Evolutionary conservation across 2,329 filamentous ascomycete genomes (phyloP).

Genomic region (Colletotrichum simmondsii): DNA sequence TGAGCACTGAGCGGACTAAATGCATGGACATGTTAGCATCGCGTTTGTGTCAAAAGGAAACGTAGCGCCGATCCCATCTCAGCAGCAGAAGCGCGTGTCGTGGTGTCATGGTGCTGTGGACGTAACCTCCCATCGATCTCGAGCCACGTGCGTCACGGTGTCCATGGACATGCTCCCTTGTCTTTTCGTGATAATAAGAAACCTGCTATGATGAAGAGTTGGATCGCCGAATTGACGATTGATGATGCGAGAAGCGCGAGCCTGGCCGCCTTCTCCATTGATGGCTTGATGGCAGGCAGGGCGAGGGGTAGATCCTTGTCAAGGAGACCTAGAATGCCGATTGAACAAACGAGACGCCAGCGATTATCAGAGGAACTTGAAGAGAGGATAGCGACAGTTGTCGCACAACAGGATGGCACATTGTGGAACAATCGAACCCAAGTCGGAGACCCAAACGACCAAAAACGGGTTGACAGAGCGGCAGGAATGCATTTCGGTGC

Average conservation of each 20-base stretch:
- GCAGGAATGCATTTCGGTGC: neutral
- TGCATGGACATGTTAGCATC: neutral
- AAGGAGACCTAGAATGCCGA: neutral
- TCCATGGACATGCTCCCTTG: neutral
- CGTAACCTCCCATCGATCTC: neutral
- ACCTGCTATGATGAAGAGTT: neutral
- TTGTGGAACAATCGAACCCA: neutral
- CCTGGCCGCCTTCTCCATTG: neutral
- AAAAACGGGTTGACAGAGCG: neutral
- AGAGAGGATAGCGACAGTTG: neutral
- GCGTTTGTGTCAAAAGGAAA: neutral
- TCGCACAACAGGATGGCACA: slow-evolving; percentile 2
- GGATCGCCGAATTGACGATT: neutral
- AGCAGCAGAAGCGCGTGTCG: neutral
- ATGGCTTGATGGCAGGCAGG: neutral
- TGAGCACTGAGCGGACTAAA: neutral
- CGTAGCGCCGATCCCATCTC: neutral
- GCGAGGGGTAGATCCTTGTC: neutral
- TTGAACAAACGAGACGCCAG: neutral
- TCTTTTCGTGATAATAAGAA: neutral
- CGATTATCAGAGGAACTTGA: neutral
- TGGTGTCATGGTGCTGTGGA: too few species aligned
- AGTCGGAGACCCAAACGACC: neutral
- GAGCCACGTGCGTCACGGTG: neutral
- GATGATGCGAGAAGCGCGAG: neutral